Base-by-base conservation (phyloP, 495 filamentous ascomycete species). In the Aspergillus ostianus region DNA sequence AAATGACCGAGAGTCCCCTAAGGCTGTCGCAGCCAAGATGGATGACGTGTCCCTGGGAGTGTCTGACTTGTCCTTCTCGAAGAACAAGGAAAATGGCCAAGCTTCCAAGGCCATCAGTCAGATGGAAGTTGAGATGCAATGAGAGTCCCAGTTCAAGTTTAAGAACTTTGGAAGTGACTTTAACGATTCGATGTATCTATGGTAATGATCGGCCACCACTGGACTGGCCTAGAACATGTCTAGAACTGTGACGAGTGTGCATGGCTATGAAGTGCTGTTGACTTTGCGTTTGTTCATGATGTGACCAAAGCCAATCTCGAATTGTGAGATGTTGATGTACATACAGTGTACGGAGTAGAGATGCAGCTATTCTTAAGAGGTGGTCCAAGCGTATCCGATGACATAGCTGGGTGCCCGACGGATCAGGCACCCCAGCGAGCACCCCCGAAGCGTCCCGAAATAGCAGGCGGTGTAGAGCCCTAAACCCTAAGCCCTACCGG, bases 81-180 rank as follows among this genome's bases (percentile, higher is more conserved):
- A 74, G 55, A 65, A 61, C 21, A 69, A 64, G 13, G 67, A 65
- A 3, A 55, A 65, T 44, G 58, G 61, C 23, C 50, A 61, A 50
- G 64, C 56, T 18, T 10, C 60, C n/a, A 56, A 63, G 51, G 65
- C 60, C 20, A 54, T 66, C 44, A 72, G 66, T 47, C 68, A 73
- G 56, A 66, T 83, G 71, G 77, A 77, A 52, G 72, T 82, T 41
- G 80, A 83, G 60, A 77, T 80, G 77, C 74, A 80, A 58, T 81
- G 58, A 77, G 20, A 32, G 30, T 48, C 13, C 15, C 15, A 36
- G 5, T 23, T 23, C 4, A 10, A 30, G 32, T 27, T 44, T 30
- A 23, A 29, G 19, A 18, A 49, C 19, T 54, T 21, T 18, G 15
- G n/a, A 10, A 23, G 26, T 6, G 53, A 47, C 45, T 29, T 45